Evolutionary conservation across 2,329 filamentous ascomycete species (phyloP), one percentile per base, ranked within the genome.

Genomic region (Apiospora malaysiana): DNA sequence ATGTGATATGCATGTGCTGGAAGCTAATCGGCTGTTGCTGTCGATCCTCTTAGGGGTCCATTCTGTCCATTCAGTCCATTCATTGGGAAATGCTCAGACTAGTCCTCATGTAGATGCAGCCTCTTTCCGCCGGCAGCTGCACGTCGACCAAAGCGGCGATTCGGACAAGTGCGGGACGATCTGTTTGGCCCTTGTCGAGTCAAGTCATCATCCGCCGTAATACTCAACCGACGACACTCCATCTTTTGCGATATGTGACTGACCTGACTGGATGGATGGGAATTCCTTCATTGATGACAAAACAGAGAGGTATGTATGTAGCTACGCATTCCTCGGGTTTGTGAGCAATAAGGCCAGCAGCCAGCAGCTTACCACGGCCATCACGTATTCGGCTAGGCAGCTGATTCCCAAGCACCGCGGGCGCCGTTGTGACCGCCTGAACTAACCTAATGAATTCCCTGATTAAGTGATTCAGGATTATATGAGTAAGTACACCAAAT

Each of bases 351-450:
- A 5, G 16, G 51, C 51, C 32, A 16, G 42, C 32, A 32, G 32
- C 32, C 32, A 32, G 32, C 16, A 21, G 56, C 56, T 40, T 63
- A 63, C 56, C 32, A 63, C 56, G 40, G 21, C 56, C 56, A 40
- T 63, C 56, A 40, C 56, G 32, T 63, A 63, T 63, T 40, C 56
- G 56, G 56, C 32, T 63, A 63, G 56, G 56, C 56, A 63, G 56
- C 32, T 63, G 56, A 63, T 63, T 12, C 6, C 2, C 18, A 40
- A 63, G 56, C 32, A 40, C 56, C 21, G 56, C 32, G 32, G 32
- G 32, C 56, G 56, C 56, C 56, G n/a, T 40, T 32, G 56, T 63
- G 56, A 63, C 56, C 56, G 32, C 56, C 56, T 9, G 21, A 8
- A 40, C 56, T 63, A 63, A 8, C n/a, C 56, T 63, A 40, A 40